These are phyloP conservation scores for Colletotrichum plurivorum DNA, from an alignment of 2,329 filamentous ascomycete genomes.

Conservation along the genomic window DNA sequence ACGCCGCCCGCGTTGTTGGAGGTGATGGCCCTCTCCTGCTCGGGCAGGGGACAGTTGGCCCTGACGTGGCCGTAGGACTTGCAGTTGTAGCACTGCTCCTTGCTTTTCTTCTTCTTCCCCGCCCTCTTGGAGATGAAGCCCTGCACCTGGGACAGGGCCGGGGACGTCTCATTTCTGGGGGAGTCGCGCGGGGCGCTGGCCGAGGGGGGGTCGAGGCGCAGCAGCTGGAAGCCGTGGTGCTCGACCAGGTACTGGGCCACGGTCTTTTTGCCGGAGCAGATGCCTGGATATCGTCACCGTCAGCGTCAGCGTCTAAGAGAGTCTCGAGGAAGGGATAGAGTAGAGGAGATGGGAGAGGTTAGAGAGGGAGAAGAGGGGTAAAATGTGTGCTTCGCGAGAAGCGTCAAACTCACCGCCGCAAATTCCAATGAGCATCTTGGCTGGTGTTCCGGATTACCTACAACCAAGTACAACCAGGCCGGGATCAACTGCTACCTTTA, in stretches of 20 bases:
- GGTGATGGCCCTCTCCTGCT: slow-evolving; percentile 9
- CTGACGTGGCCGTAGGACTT: slow-evolving; percentile 19
- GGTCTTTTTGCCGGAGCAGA: slow-evolving; percentile 93
- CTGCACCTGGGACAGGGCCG: not conserved
- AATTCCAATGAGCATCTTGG: slow-evolving; percentile 80
- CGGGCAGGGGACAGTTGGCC: slow-evolving; percentile 11
- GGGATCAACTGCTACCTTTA: no score
- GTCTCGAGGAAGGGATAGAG: no score
- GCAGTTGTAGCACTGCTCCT: slow-evolving; percentile 26
- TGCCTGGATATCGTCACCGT: slow-evolving; percentile 67
- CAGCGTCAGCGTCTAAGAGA: no score
- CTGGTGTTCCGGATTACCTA: not conserved
- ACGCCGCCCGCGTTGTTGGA: not conserved
- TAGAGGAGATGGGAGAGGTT: not conserved
- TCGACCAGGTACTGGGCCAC: slow-evolving; percentile 90
- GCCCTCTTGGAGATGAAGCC: not conserved
- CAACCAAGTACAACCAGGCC: not conserved
- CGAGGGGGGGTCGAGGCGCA: slow-evolving; percentile 67
- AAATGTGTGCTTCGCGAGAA: no score
- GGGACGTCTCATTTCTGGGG: not conserved
- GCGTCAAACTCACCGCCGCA: slow-evolving; percentile 72
- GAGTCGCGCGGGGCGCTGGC: not conserved
- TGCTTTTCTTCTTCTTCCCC: slow-evolving; percentile 19
- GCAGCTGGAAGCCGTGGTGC: slow-evolving; percentile 83
- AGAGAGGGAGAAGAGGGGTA: no score